Evolutionary conservation across 2,329 filamentous ascomycete species (phyloP), one percentile per base, ranked within the genome.

Genomic region (Dothistroma septosporum): DNA sequence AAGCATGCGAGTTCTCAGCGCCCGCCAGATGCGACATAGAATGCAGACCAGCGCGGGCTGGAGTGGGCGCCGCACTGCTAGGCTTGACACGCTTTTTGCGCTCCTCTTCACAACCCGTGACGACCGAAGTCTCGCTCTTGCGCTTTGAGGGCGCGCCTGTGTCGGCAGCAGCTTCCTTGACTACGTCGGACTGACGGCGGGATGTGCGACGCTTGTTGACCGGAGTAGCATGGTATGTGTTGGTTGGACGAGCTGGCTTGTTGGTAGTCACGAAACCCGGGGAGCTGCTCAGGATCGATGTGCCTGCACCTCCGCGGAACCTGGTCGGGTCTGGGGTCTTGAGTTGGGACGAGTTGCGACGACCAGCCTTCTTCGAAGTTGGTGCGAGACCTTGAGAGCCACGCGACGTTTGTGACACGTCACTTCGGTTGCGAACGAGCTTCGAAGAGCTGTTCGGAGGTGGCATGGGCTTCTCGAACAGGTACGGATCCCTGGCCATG

Each of bases 361-460:
- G 19, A 21, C 24, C 10, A 16, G 24, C 48, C 16, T 53, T 53
- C 9, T 35, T 31, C 5, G 11, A n/a, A 12, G 12, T 21, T 11
- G 50, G 16, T 9, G 33, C 28, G n/a, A 12, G 50, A 19, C 50
- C 31, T 16, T n/a, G 50, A 9, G 50, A 53, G 21, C 37, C 37
- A 31, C 53, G 47, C 21, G 53, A 57, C 19, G 10, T 11, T 2
- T 44, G 61, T 28, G 54, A 60, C 24, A 35, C n/a, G 28, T 31
- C 59, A 22, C 52, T 52, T 37, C 19, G 19, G 16, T 44, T 60
- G 33, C 60, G 64, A 2, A 63, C 59, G 33, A 61, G 63, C 61
- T 70, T 72, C 19, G 66, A 66, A 11, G 66, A 63, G 47, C 66
- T 70, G 58, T 73, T 73, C 7, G 71, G 63, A 10, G 55, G 55